Percentiles rank a stretch among this genome's conserved stretches.
phyloP scores from a whole-genome alignment of 1,139 yeast genomes.

The Candida pseudoviswanathii region DNA sequence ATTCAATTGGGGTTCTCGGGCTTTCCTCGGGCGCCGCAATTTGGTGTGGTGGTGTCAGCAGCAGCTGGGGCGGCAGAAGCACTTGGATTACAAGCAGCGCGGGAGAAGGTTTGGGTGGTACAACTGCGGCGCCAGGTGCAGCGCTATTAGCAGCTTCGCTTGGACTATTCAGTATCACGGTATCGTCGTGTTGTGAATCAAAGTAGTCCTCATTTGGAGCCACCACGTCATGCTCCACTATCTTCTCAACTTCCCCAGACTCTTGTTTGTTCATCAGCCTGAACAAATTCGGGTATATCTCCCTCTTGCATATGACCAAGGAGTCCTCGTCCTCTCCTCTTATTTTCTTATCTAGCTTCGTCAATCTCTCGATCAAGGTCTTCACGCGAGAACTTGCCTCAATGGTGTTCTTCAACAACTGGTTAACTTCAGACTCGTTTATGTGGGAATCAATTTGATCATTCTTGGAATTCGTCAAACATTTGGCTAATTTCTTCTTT shows the following conservation, averaged over 20 bases:
- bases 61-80: neutral
- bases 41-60: neutral
- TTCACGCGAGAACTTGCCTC: slow-evolving; percentile 17
- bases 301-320: slow-evolving; percentile 6
- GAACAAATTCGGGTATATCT: slow-evolving; percentile 15
- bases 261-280: slow-evolving; percentile 8
- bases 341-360: slow-evolving; percentile 12
- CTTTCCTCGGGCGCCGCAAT: neutral
- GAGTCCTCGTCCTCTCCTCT: slow-evolving; percentile 8
- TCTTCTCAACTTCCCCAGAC: neutral
- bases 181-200: slow-evolving; percentile 1
- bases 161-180: neutral
- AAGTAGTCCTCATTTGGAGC: slow-evolving; percentile 10
- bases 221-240: slow-evolving; percentile 1
- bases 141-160: neutral
- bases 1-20: neutral
- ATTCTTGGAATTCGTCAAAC: slow-evolving; percentile 8
- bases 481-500: slow-evolving; percentile 23
- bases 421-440: slow-evolving; percentile 19
- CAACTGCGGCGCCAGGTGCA: neutral
- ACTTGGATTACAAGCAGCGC: neutral
- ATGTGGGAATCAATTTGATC: slow-evolving; percentile 10
- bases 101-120: neutral
- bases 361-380: slow-evolving; percentile 13
- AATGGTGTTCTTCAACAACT: slow-evolving; percentile 18